Conservation (phyloP, 2,329 filamentous ascomycete genomes). For the Diplocarpon mali region DNA sequence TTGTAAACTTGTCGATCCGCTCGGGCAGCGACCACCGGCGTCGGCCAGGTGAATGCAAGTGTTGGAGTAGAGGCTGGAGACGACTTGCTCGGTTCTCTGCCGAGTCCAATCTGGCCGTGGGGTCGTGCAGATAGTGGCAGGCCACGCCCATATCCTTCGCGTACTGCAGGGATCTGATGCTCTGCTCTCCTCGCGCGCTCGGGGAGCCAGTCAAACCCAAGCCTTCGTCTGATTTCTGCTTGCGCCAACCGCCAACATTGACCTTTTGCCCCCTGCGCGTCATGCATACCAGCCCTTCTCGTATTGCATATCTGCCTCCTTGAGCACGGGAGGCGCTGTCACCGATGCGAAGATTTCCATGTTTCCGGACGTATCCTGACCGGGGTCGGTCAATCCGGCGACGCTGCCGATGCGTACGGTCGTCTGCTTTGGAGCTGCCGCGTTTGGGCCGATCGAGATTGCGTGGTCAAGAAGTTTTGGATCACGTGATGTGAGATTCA, state of each 20-base stretch:
- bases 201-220: conserved; percentile 11
- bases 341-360: background rate
- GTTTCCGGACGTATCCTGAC: conserved; percentile 1
- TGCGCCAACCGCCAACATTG: conserved; percentile 9
- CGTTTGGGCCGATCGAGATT: conserved; percentile 1
- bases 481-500: background rate
- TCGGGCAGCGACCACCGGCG: background rate
- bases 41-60: conserved; percentile 1
- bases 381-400: conserved; percentile 7
- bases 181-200: conserved; percentile 4
- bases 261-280: conserved; percentile 1
- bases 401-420: conserved; percentile 10
- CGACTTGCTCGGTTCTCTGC: background rate
- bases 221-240: conserved; percentile 1
- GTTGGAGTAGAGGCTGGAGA: conserved; percentile 3
- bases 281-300: background rate
- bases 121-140: conserved; percentile 5
- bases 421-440: conserved; percentile 9
- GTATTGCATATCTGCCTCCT: conserved; percentile 7
- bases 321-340: conserved; percentile 1
- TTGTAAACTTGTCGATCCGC: conserved; percentile 6
- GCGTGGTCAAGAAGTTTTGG: too few species aligned
- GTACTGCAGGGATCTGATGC: too few species aligned
- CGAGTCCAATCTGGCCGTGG: background rate
- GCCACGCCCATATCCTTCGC: too few species aligned